phyloP scores from a whole-genome alignment of 768 basidiomycete genomes.

The Mycena pura region DNA sequence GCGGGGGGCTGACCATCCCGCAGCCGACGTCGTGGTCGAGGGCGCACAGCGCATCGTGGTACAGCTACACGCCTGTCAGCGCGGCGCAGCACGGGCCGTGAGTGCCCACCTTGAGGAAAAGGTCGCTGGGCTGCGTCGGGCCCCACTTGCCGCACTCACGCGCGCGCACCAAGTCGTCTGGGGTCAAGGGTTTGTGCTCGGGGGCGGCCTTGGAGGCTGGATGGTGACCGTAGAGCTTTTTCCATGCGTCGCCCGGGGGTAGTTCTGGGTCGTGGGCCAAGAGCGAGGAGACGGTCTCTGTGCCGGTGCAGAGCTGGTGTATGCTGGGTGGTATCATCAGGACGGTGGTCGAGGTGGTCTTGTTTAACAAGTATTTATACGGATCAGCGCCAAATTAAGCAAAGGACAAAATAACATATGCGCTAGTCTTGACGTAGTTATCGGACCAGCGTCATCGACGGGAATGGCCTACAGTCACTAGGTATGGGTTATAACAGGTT shows the following conservation, averaged over 20 bases:
- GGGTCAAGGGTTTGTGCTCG: conserved; percentile 17
- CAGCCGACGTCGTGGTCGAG: conserved; percentile 61
- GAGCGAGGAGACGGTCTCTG: conserved; percentile 48
- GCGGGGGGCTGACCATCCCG: conserved; percentile 64
- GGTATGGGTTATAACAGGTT: too few relatives aligned
- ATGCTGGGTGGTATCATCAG: conserved; percentile 37
- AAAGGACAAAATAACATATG: too few relatives aligned
- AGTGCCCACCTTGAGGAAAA: conserved; percentile 61
- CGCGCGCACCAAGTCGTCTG: conserved; percentile 53
- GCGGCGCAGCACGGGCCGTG: neutral
- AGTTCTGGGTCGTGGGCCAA: conserved; percentile 45
- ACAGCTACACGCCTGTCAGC: conserved; percentile 50
- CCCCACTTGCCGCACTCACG: conserved; percentile 60
- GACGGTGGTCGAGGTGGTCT: too few relatives aligned
- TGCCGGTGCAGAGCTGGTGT: conserved; percentile 37
- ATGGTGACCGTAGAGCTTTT: conserved; percentile 44
- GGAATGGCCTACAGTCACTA: too few relatives aligned
- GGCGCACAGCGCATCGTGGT: conserved; percentile 64
- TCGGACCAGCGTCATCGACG: too few relatives aligned
- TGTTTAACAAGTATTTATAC: too few relatives aligned
- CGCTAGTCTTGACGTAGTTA: too few relatives aligned
- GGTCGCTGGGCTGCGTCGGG: conserved; percentile 53
- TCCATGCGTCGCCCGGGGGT: conserved; percentile 45
- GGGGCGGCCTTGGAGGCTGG: conserved; percentile 14
- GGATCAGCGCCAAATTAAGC: too few relatives aligned